These are phyloP conservation scores for Osmanthus fragrans DNA, from an alignment of 257 asterid genomes.

Conservation along the genomic window DNA sequence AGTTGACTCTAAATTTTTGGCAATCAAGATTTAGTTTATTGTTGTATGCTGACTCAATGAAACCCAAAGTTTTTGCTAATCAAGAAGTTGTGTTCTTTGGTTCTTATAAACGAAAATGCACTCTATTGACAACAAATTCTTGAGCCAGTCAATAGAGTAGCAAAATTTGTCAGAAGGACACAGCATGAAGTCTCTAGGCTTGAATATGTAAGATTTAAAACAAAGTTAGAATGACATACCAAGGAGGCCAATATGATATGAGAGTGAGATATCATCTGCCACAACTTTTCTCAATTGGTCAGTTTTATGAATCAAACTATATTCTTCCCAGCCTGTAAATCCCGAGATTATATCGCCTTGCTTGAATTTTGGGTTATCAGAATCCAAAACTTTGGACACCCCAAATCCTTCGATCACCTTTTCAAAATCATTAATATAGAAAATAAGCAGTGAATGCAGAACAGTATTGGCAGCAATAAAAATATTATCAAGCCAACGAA, in stretches of 20 bases:
- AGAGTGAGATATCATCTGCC: conserved; percentile 60
- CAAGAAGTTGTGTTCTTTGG: too few species aligned
- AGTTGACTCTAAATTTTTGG: too few species aligned
- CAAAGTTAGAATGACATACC: conserved; percentile 41
- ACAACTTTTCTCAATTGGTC: conserved; percentile 66
- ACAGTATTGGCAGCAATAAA: not conserved
- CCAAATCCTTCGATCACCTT: conserved; percentile 91
- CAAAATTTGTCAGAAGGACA: not conserved
- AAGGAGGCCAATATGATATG: conserved; percentile 75
- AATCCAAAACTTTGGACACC: conserved; percentile 68
- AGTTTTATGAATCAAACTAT: conserved; percentile 58
- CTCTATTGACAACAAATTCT: not conserved
- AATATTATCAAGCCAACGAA: not conserved
- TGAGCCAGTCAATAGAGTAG: too few species aligned
- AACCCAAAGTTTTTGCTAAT: too few species aligned
- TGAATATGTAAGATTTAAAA: too few species aligned
- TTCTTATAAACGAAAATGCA: not conserved
- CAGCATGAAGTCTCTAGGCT: not conserved
- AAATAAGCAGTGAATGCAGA: not conserved
- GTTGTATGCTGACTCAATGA: too few species aligned
- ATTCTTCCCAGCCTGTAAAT: conserved; percentile 90
- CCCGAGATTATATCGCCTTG: conserved; percentile 79
- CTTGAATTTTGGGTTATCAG: conserved; percentile 67
- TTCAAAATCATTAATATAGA: not conserved
- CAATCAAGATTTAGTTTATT: too few species aligned